These are phyloP conservation scores for Pythium phragmiticola DNA, from an alignment of 352 stramenopile species.

Conservation along the genomic window DNA sequence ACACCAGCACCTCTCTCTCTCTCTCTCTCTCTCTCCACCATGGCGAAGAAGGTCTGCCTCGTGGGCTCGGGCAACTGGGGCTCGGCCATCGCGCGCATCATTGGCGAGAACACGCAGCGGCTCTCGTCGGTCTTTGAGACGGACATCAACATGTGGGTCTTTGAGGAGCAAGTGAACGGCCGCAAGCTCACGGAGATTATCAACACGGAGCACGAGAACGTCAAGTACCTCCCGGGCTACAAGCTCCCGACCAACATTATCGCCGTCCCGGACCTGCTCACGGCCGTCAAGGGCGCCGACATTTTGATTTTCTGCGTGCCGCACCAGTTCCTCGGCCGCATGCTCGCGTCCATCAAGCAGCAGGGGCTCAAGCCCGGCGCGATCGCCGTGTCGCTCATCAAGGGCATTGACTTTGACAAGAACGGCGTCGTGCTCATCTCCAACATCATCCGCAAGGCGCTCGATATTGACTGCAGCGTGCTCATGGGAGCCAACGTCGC, in stretches of 20 bases:
- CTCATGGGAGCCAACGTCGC: conserved; percentile 98
- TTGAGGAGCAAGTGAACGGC: conserved; percentile 88
- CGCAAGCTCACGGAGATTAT: conserved; percentile 96
- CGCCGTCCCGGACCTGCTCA: conserved; percentile 90
- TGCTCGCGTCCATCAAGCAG: conserved; percentile 88
- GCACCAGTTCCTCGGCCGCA: conserved; percentile 93
- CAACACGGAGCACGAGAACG: conserved; percentile 96
- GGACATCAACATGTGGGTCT: conserved; percentile 97
- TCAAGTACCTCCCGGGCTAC: conserved; percentile 92
- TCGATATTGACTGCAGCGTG: conserved; percentile 89
- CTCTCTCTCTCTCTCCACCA: conserved; percentile 18
- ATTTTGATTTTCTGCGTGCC: conserved; percentile 97
- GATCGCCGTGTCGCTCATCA: conserved; percentile 91
- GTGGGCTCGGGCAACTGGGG: conserved; percentile 83
- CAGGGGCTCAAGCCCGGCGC: conserved; percentile 58
- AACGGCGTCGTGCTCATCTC: conserved; percentile 85
- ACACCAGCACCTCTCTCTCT: not conserved
- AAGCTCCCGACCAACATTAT: conserved; percentile 93
- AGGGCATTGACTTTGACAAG: conserved; percentile 88
- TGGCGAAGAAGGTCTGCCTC: conserved; percentile 72
- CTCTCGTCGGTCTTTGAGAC: conserved; percentile 73
- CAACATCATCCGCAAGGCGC: conserved; percentile 83
- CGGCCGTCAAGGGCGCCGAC: conserved; percentile 87
- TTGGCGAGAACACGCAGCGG: conserved; percentile 71
- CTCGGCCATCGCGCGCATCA: conserved; percentile 80